These are phyloP conservation scores for Angomonas desouzai DNA, from an alignment of 208 protist species.

Conservation along the genomic window DNA sequence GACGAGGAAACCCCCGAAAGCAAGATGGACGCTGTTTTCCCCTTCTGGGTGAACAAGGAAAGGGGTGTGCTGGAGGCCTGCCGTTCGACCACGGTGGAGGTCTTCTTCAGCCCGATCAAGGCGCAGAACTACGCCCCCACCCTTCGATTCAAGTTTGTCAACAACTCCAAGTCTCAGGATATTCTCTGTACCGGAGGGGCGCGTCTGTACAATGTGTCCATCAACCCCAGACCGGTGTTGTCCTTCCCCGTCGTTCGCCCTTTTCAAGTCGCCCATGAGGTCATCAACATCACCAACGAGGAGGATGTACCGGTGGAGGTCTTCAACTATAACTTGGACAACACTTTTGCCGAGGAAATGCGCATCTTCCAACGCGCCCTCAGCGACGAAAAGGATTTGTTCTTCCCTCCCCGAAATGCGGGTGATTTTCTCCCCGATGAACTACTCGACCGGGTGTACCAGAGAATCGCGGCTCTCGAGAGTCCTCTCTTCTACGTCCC, in stretches of 20 bases:
- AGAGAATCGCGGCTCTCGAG: slow-evolving; percentile 22
- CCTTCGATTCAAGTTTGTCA: slow-evolving; percentile 54
- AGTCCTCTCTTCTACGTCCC: slow-evolving; percentile 11
- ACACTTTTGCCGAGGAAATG: slow-evolving; percentile 55
- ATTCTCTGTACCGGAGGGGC: slow-evolving; percentile 44
- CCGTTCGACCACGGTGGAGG: slow-evolving; percentile 47
- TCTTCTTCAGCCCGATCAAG: slow-evolving; percentile 57
- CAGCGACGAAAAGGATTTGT: slow-evolving; percentile 30
- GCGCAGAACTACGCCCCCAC: slow-evolving; percentile 22
- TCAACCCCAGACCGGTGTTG: slow-evolving; percentile 42
- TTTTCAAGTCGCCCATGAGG: slow-evolving; percentile 45
- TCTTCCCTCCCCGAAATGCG: slow-evolving; percentile 58
- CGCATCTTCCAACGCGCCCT: slow-evolving; percentile 51
- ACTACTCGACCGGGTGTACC: slow-evolving; percentile 69
- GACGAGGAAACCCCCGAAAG: slow-evolving; percentile 9
- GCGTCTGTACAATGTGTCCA: slow-evolving; percentile 26
- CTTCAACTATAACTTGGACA: slow-evolving; percentile 83
- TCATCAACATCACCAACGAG: slow-evolving; percentile 82
- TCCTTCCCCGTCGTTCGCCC: slow-evolving; percentile 72
- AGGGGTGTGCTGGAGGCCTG: slow-evolving; percentile 64
- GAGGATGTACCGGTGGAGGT: slow-evolving; percentile 86
- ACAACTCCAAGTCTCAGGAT: slow-evolving; percentile 40
- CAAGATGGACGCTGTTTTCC: slow-evolving; percentile 2
- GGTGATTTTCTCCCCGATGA: slow-evolving; percentile 63
- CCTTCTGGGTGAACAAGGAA: slow-evolving; percentile 73